Evolutionary conservation across 2,329 filamentous ascomycete species (phyloP), one percentile per base, ranked within the genome.

Genomic region (Amylocarpus encephaloides): DNA sequence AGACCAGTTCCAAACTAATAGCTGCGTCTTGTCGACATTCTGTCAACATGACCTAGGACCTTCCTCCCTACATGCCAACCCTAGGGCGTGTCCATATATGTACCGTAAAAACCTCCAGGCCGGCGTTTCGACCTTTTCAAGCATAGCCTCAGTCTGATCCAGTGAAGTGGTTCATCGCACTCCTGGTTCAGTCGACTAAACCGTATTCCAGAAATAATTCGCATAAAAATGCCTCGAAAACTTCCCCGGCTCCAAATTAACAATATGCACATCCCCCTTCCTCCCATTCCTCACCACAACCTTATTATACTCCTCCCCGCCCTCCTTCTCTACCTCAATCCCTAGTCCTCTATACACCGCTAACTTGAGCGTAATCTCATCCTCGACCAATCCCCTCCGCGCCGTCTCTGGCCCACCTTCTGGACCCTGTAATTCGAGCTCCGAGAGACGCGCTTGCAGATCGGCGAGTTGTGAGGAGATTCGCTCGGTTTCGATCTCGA

Each of bases 401-500:
- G 22, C 32, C 51, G 53, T 63, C 57, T 41, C 66, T 53, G 58
- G 69, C 2, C 71, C 78, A 1, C 89, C 91, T 66, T 96, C 91
- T 1, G 93, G 77, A 2, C 91, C 91, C 69, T 95, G 89, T 48
- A 86, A 74, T 66, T 97, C 92, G 40, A 97, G 71, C 67, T 94
- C 89, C 43, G 86, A 83, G 62, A 96, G 71, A 9, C 85, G 78
- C 39, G 83, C 83, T 54, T 82, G 81, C 50, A 96, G 72, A 62
- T 91, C 81, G 12, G 83, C 86, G 5, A 89, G 72, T 68, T 94
- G 88, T 5, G 82, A 80, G 50, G 87, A 83, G 41, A 97, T 73
- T n/a, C 92, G 78, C 73, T 97, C 92, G n/a, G 87, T 86, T 71
- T 98, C 93, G 64, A 92, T 90, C 72, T 96, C 91, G 6, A 93